Evolutionary conservation across 768 basidiomycete genomes (phyloP).

Genomic region (Candolleomyces aberdarensis): DNA sequence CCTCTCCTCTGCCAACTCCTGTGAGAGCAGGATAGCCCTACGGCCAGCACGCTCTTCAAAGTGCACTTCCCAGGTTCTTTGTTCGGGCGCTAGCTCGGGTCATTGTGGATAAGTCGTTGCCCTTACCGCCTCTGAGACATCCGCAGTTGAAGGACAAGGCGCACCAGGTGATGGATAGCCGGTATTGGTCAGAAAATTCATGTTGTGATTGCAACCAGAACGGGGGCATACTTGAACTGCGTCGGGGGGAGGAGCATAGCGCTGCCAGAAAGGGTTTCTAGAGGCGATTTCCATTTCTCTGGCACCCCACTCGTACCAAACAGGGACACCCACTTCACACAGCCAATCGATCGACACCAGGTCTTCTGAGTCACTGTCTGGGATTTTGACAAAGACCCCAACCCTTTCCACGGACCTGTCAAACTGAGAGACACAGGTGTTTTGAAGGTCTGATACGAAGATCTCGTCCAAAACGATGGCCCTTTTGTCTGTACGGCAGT

Average conservation of each 20-base stretch:
- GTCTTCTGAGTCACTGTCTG: neutral
- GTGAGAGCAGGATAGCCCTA: neutral
- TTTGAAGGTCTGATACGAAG: neutral
- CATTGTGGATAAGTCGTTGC: neutral
- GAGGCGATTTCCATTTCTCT: neutral
- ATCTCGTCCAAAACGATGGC: neutral
- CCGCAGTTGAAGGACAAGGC: too few relatives aligned
- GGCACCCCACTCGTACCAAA: neutral
- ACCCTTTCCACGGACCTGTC: neutral
- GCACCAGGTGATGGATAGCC: too few relatives aligned
- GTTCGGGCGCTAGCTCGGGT: neutral
- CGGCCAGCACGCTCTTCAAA: neutral
- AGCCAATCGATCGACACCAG: neutral
- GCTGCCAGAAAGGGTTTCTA: neutral
- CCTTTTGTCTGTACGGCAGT: too few relatives aligned
- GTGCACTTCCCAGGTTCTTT: neutral
- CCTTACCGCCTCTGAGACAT: too few relatives aligned
- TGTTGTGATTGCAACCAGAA: neutral
- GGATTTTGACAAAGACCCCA: neutral
- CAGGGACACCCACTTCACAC: neutral
- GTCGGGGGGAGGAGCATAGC: neutral
- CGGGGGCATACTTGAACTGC: neutral
- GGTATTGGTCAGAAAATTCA: too few relatives aligned
- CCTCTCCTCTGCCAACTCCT: neutral
- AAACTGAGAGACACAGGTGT: neutral